Evolutionary conservation across 2,329 filamentous ascomycete genomes (phyloP), one percentile per base, ranked within the genome.

Genomic region (Phyllosticta paracitricarpa): DNA sequence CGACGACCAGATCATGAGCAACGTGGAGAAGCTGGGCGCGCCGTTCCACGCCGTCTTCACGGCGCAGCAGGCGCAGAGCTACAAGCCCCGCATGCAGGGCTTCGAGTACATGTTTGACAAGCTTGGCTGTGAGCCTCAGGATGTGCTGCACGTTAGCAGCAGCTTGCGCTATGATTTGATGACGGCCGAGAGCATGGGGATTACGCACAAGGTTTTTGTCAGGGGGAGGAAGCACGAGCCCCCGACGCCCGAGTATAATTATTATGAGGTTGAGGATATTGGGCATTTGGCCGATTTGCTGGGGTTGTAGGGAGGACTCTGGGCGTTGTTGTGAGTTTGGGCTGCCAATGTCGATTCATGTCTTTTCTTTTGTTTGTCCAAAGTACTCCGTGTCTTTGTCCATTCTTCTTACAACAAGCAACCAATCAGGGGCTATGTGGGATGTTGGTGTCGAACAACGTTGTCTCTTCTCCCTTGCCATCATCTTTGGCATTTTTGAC

Each of bases 11-110:
- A 61, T 61, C 40, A 10, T 19, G 59, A 48, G 17, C 22, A 61
- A 61, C 22, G 59, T 61, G 9, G 54, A 54, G 14, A 57, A 61
- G 55, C 59, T 61, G 55, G 59, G 59, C 6, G 59, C 59, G 59
- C 54, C 54, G 28, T 61, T 61, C 30, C 55, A 57, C 12, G 51
- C 48, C 24, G 59, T 61, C 17, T 57, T 61, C 30, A 61, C 59
- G 22, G 59, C 59, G 55, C 48, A 61, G 59, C 59, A 57, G 55
- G 51, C 51, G 17, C 19, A 48, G 51, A 61, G 59, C 55, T 61
- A 61, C 55, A 61, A 61, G 55, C 59, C 59, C 30, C 54, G 59
- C 48, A 61, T 61, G 59, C 55, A 54, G 22, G 59, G 59, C 8
- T 61, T 61, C 33, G 59, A 61, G 48, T 54, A 54, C 28, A 61